Base-by-base conservation (phyloP, 768 basidiomycete genomes). In the Kondoa subrosea region DNA sequence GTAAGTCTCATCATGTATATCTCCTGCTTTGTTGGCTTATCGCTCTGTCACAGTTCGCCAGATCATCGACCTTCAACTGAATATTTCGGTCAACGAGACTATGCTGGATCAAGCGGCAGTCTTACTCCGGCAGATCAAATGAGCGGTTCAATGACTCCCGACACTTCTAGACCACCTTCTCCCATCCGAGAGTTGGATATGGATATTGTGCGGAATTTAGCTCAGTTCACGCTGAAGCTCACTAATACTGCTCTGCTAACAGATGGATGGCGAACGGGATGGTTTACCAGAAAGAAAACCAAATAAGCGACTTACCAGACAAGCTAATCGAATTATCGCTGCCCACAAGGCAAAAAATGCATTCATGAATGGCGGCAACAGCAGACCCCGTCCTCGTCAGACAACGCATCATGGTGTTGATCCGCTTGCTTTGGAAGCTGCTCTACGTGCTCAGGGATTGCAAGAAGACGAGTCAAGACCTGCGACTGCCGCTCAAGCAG, bases 261-360 rank as follows among this genome's bases (percentile, higher is more conserved):
- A 63, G 61, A 16, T 64, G 17, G 59, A 33, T 2, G 69, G 69
- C 1, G 69, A 70, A 32, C 33, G 62, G 27, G 69, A 70, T 65
- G 69, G 69, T 12, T 63, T 70, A 34, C 69, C 69, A 2, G 15
- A 68, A 56, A 34, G 29, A 17, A 31, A 34, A 1, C 32, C 68
- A 2, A 25, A 25, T n/a, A 60, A 40, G 26, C 59, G 69, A 4
- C 66, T 69, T 66, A 57, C 33, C 3, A 30, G 58, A 21, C 66
- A 69, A 62, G 68, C 68, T n/a, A 58, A 50, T 34, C 60, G 60
- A 34, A 58, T 69, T 1, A 63, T 67, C 25, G 65, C 66, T 30
- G 66, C 50, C 1, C 66, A 68, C 34, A 65, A 64, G 34, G 69
- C 69, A 17, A 68, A 68, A 57, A 67, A 70, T 26, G 58, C 56